Evolutionary conservation across 2,329 filamentous ascomycete genomes (phyloP).

Genomic region (Scytalidium sp.): DNA sequence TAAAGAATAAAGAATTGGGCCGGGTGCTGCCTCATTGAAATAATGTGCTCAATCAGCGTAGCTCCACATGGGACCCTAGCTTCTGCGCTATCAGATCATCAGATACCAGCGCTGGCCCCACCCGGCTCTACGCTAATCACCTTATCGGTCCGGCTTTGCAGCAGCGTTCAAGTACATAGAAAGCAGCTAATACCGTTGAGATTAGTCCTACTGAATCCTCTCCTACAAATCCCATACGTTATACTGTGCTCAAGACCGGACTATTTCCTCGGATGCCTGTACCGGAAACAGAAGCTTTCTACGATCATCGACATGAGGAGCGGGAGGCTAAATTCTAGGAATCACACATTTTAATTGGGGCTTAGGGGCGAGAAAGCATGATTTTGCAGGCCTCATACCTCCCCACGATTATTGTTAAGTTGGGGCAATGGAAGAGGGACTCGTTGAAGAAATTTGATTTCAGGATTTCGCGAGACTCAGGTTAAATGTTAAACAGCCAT

Average conservation of each 20-base stretch:
- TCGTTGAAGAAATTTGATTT: too few relatives aligned
- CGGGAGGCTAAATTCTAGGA: background rate
- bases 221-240: background rate
- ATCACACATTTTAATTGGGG: background rate
- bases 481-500: too few relatives aligned
- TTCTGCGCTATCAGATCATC: too few relatives aligned
- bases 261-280: background rate
- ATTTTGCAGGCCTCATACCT: background rate
- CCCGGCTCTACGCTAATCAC: too few relatives aligned
- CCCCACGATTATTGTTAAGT: background rate
- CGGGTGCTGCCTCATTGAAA: too few relatives aligned
- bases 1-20: too few relatives aligned
- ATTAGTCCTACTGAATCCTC: background rate
- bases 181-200: conserved; percentile 19
- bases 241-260: background rate
- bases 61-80: too few relatives aligned
- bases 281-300: background rate
- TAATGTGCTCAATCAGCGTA: too few relatives aligned
- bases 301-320: background rate
- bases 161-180: too few relatives aligned
- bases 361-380: background rate
- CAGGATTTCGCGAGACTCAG: too few relatives aligned
- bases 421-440: background rate
- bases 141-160: too few relatives aligned
- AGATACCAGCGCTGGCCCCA: too few relatives aligned